These are phyloP conservation scores for Trichoderma polysporum DNA, from an alignment of 2,329 filamentous ascomycete genomes.

Conservation along the genomic window DNA sequence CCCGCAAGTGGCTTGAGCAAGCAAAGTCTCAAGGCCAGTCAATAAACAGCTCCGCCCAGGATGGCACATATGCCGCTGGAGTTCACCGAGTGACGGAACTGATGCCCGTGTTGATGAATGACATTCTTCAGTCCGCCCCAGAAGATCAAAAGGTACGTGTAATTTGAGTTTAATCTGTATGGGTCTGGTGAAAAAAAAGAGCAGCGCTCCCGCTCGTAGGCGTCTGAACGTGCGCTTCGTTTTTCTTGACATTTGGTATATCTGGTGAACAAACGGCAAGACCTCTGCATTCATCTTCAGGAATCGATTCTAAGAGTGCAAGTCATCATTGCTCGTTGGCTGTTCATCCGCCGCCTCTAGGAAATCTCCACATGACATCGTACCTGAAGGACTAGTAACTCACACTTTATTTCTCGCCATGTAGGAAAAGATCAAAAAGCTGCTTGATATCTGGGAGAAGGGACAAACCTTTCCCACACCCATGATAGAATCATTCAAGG, in stretches of 20 bases:
- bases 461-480: slow-evolving; percentile 82
- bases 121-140: slow-evolving; percentile 84
- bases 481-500: slow-evolving; percentile 80
- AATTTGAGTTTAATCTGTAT: slow-evolving; percentile 21
- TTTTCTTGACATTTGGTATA: slow-evolving; percentile 7
- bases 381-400: slow-evolving; percentile 34
- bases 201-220: slow-evolving; percentile 20
- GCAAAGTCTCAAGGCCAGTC: slow-evolving; percentile 83
- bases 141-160: slow-evolving; percentile 94
- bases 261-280: slow-evolving; percentile 4
- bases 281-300: slow-evolving; percentile 3
- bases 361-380: slow-evolving; percentile 20
- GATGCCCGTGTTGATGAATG: slow-evolving; percentile 90
- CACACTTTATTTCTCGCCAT: slow-evolving; percentile 44
- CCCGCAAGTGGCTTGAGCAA: slow-evolving; percentile 96
- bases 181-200: slow-evolving; percentile 10
- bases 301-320: neutral
- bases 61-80: slow-evolving; percentile 92
- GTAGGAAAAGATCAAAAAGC: slow-evolving; percentile 91
- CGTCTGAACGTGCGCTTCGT: slow-evolving; percentile 14
- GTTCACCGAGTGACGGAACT: slow-evolving; percentile 96
- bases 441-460: slow-evolving; percentile 97
- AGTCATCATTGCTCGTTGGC: slow-evolving; percentile 27
- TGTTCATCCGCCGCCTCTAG: slow-evolving; percentile 25
- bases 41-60: slow-evolving; percentile 75